Percentiles rank a stretch among this genome's conserved stretches.
Evolutionary conservation across 768 basidiomycete genomes (phyloP).

Genomic region (Russula sp.): DNA sequence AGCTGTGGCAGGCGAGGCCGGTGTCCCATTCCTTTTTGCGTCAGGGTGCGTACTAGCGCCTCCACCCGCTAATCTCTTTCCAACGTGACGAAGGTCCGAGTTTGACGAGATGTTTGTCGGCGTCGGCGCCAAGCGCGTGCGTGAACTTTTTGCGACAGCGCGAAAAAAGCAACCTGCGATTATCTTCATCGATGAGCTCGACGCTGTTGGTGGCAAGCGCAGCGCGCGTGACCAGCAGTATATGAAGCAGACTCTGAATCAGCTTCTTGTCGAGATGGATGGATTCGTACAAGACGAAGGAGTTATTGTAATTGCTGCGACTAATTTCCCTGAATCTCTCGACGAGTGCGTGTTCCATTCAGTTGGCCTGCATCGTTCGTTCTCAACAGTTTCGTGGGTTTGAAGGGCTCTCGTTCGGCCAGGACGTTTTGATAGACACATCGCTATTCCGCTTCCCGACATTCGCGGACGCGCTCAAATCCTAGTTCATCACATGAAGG

Average conservation of each 20-base stretch:
- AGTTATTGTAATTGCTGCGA: conserved; percentile 93
- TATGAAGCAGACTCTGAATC: conserved; percentile 93
- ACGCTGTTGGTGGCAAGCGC: conserved; percentile 88
- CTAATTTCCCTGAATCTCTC: conserved; percentile 92
- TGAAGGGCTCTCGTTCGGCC: conserved; percentile 89
- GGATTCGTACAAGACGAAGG: conserved; percentile 93
- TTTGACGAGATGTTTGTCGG: conserved; percentile 99
- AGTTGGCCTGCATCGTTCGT: neutral
- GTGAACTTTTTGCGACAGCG: conserved; percentile 90
- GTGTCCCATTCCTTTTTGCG: conserved; percentile 95
- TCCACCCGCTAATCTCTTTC: neutral
- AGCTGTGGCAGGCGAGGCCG: conserved; percentile 96
- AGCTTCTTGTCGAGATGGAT: conserved; percentile 94
- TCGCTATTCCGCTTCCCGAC: conserved; percentile 92
- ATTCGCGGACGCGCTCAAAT: conserved; percentile 92
- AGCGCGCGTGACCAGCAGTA: conserved; percentile 79
- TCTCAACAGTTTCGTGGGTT: neutral
- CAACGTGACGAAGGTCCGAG: conserved; percentile 53
- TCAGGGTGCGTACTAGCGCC: conserved; percentile 46
- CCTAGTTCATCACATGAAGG: conserved; percentile 82
- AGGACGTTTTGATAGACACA: conserved; percentile 91
- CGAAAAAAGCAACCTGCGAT: conserved; percentile 94
- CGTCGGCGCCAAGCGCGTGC: conserved; percentile 88
- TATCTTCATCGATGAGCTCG: conserved; percentile 96
- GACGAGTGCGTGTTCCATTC: conserved; percentile 57